A percentile compares a stretch with the other conserved stretches of the same genome.
phyloP scores from a whole-genome alignment of 495 filamentous ascomycete genomes.

The Podospora fimiseda region DNA sequence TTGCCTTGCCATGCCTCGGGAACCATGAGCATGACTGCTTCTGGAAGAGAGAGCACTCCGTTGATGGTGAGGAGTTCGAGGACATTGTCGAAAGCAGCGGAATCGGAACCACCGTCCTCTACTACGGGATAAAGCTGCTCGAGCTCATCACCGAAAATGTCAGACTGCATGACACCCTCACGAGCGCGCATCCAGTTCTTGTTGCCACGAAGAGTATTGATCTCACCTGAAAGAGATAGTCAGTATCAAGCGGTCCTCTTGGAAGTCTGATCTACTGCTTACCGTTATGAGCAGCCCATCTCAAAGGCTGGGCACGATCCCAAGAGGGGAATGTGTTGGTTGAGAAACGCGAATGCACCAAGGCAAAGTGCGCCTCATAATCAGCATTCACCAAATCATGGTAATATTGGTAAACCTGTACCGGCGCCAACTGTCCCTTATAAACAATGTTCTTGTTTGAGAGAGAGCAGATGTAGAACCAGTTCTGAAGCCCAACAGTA shows the following conservation, averaged over 20 bases:
- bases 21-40: conserved; percentile 99
- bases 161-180: conserved; percentile 91
- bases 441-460: conserved; percentile 99
- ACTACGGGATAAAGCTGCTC: conserved; percentile 91
- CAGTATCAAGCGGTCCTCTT: conserved; percentile 23
- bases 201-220: conserved; percentile 96
- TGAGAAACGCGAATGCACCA: conserved; percentile 97
- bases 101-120: conserved; percentile 96
- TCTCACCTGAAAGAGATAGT: conserved; percentile 57
- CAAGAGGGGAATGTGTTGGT: conserved; percentile 99
- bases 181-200: conserved; percentile 99
- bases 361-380: conserved; percentile 94
- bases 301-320: conserved; percentile 94
- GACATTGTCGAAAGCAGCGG: conserved; percentile 97
- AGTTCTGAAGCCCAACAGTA: conserved; percentile 91
- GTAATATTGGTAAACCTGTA: conserved; percentile 99
- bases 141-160: conserved; percentile 88
- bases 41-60: conserved; percentile 90
- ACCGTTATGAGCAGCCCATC: conserved; percentile 99
- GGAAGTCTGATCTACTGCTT: conserved; percentile 23
- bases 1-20: conserved; percentile 99
- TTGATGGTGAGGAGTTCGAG: conserved; percentile 94
- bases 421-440: conserved; percentile 93
- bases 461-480: conserved; percentile 98
- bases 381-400: conserved; percentile 95